phyloP scores from a whole-genome alignment of 2,329 filamentous ascomycete genomes.

The Aspergillus neoniger region DNA sequence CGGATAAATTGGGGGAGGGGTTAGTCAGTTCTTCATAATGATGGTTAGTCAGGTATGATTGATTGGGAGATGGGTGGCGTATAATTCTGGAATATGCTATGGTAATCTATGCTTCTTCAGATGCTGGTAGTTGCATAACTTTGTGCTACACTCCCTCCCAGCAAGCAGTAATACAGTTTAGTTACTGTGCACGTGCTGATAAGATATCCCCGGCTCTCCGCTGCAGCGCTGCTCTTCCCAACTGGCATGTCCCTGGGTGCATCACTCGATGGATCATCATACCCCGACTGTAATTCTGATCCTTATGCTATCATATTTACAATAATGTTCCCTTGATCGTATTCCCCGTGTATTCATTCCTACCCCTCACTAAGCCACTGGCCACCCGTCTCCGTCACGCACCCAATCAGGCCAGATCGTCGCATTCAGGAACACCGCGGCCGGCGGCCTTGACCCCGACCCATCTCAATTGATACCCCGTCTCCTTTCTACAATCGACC shows the following conservation, averaged over 20 bases:
- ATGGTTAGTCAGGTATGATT: background rate
- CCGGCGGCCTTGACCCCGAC: background rate
- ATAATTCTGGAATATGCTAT: background rate
- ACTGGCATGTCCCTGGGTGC: conserved; percentile 12
- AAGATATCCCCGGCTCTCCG: conserved; percentile 12
- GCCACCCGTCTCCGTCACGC: background rate
- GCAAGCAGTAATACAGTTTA: background rate
- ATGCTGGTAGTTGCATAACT: too few relatives aligned
- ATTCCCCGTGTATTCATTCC: background rate
- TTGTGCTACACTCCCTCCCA: background rate
- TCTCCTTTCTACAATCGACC: background rate
- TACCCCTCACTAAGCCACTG: too few relatives aligned
- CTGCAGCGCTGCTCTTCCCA: conserved; percentile 12
- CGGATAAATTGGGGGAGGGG: background rate
- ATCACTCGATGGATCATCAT: background rate
- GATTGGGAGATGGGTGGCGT: background rate
- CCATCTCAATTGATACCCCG: background rate
- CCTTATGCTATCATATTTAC: background rate
- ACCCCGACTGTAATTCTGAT: background rate
- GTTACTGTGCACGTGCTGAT: conserved; percentile 20
- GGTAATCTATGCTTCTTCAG: too few relatives aligned
- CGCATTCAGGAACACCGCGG: conserved; percentile 1
- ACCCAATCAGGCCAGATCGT: conserved; percentile 13
- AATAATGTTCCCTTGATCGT: background rate
- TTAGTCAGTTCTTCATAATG: background rate